Evolutionary conservation across 345 rosid genomes (phyloP), one percentile per base, ranked within the genome.

Genomic region (Rhizophora apiculata): DNA sequence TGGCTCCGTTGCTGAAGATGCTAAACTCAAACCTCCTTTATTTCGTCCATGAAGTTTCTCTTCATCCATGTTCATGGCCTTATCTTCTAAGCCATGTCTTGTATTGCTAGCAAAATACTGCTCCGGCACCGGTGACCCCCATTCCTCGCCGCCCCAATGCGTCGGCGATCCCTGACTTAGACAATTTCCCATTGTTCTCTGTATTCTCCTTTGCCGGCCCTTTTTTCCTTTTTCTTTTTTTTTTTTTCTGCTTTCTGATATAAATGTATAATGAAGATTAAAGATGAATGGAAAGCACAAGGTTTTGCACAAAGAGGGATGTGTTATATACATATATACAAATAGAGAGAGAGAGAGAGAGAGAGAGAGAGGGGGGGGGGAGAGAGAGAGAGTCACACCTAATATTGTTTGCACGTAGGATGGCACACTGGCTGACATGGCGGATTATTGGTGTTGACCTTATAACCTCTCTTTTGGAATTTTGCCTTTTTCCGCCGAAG

Each of bases 61-160:
- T 55, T 76, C 72, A 59, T 72, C 53, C 21, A 1, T 48, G 22
- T 29, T 53, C 43, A 8, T 26, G 22, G 8, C 54, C 16, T 69
- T 67, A 18, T 57, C 58, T 39, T 56, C 46, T 20, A 32, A 29
- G 0, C 0, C 68, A 20, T 34, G 8, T 43, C 72, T 65, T 48
- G 31, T 64, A 16, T 46, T 57, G 43, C 22, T 32, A 7, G 49
- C 24, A 24, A 32, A 72, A 36, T 31, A 34, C 5, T 20, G 11
- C 49, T 53, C 63, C 5, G 54, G 43, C 39, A 27, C 37, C 60
- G 69, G 29, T 3, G 77, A 43, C 5, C 76, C 77, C 91, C 87
- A 84, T 70, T 86, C 83, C n/a, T 84, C 87, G 20, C 91, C 87
- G 52, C 82, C 85, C 91, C 85, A 81, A 52, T 74, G 84, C 72